Evolutionary conservation across 306 rosid species (phyloP), one percentile per base, ranked within the genome.

Genomic region (Cucumis melo): DNA sequence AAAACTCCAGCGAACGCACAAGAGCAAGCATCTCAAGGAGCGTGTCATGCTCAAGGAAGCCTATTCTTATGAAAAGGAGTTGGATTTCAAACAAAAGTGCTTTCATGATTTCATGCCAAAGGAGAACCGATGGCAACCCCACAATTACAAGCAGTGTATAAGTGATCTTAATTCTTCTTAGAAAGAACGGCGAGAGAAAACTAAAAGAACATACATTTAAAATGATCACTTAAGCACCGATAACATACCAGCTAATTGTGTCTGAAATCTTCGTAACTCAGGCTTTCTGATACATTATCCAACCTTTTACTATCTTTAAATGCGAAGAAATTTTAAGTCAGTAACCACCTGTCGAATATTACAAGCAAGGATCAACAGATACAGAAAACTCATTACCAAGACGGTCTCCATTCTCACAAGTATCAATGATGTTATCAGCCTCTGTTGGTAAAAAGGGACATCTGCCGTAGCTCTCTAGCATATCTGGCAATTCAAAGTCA

Each of bases 251-350:
- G 83, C 87, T 91, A 91, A 76, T 91, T 94, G 81, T 92, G 91
- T 70, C 95, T 96, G 68, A 91, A 93, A 76, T 88, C 97, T 78
- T 93, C 97, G 82, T 83, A 89, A 82, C 98, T 89, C 84, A 89
- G 80, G 60, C 89, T 89, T 87, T 93, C 98, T 65, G 97, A 91
- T 71, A 91, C 86, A 78, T 91, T 83, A 76, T 89, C 97, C 84
- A 93, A 81, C 86, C 91, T 88, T 84, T 78, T 91, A 67, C 81
- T 85, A 81, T 89, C 97, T 80, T 81, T 77, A 78, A 58, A 74
- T 71, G 73, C 71, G 79, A 74, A 78, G 75, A 44, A 74, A 16
- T 84, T 64, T 15, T 78, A 53, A 56, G 68, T 85, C 73, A 60
- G 54, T 77, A 38, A 58, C 54, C 77, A 56, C 81, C 44, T 74